A percentile compares a stretch with the other conserved stretches of the same genome.
Conservation (phyloP, 2,329 filamentous ascomycete genomes). For the Scedosporium minutisporum region DNA sequence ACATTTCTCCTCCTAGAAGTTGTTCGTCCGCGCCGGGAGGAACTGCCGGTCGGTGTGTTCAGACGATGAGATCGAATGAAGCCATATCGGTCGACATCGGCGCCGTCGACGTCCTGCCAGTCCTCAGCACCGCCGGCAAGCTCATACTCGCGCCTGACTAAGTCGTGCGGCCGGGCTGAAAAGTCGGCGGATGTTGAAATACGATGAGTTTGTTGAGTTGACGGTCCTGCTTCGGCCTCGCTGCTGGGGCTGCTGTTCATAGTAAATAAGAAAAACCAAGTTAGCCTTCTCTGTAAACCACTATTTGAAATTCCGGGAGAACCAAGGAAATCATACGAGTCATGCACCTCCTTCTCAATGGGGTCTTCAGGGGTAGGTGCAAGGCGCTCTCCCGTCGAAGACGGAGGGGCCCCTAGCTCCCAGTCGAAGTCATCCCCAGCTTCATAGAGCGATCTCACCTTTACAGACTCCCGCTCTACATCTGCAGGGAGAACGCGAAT, state of each 20-base stretch:
- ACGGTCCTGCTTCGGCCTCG: not conserved
- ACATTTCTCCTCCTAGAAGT: constrained; percentile 25
- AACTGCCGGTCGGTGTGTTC: constrained; percentile 27
- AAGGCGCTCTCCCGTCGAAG: constrained; percentile 30
- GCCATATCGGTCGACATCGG: constrained; percentile 57
- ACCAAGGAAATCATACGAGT: constrained; percentile 48
- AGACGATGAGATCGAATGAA: constrained; percentile 46
- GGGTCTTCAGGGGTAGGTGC: constrained; percentile 41
- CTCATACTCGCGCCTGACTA: constrained; percentile 29
- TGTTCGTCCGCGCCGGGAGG: constrained; percentile 5
- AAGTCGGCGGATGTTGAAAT: constrained; percentile 31
- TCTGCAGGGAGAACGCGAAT: constrained; percentile 45
- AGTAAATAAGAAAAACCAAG: constrained; percentile 10
- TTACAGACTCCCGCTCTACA: constrained; percentile 54
- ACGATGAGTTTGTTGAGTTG: constrained; percentile 6
- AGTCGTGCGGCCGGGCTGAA: constrained; percentile 30
- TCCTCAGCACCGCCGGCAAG: constrained; percentile 53
- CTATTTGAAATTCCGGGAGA: constrained; percentile 11
- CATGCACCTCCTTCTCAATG: constrained; percentile 42
- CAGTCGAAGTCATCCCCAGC: constrained; percentile 41
- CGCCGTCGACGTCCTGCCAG: constrained; percentile 54
- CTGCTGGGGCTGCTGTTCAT: not conserved
- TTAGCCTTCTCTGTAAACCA: constrained; percentile 10
- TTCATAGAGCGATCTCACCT: constrained; percentile 58
- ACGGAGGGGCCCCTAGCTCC: constrained; percentile 41